These are phyloP conservation scores for Closterium sp. DNA, from an alignment of 139 green algal genomes.

Conservation along the genomic window DNA sequence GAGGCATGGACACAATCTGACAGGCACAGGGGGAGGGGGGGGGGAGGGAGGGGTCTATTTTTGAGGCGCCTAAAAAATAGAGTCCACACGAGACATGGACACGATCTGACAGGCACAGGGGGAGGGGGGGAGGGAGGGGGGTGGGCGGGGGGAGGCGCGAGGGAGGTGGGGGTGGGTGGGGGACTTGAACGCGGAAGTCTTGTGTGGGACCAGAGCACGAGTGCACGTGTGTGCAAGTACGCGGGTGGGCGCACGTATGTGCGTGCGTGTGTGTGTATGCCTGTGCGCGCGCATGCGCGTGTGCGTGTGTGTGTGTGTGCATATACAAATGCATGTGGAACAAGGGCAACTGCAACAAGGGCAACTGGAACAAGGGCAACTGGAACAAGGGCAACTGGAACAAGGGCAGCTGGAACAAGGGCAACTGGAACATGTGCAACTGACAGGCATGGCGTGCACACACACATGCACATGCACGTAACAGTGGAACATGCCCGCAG, in stretches of 20 bases:
- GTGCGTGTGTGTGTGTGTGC: background rate
- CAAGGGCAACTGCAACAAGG: background rate
- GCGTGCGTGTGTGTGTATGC: background rate
- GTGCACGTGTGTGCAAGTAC: background rate
- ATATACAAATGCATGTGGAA: background rate
- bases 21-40: background rate
- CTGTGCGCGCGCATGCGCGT: background rate
- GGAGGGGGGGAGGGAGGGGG: background rate
- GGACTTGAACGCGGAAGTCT: too few relatives aligned
- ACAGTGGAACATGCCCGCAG: background rate
- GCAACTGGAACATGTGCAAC: background rate
- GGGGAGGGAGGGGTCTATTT: background rate
- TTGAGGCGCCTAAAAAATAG: too few relatives aligned
- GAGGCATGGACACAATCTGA: slow-evolving; percentile 6
- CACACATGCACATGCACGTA: background rate
- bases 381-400: background rate
- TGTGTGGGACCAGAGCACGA: too few relatives aligned
- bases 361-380: background rate
- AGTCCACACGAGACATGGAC: background rate
- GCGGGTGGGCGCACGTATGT: background rate
- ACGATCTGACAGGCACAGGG: too few relatives aligned
- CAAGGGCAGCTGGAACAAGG: background rate
- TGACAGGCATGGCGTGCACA: background rate
- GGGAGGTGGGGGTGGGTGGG: too few relatives aligned
- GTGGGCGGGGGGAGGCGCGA: background rate